Conservation (phyloP, 2,329 filamentous ascomycete genomes). For the Neonectria faginata region DNA sequence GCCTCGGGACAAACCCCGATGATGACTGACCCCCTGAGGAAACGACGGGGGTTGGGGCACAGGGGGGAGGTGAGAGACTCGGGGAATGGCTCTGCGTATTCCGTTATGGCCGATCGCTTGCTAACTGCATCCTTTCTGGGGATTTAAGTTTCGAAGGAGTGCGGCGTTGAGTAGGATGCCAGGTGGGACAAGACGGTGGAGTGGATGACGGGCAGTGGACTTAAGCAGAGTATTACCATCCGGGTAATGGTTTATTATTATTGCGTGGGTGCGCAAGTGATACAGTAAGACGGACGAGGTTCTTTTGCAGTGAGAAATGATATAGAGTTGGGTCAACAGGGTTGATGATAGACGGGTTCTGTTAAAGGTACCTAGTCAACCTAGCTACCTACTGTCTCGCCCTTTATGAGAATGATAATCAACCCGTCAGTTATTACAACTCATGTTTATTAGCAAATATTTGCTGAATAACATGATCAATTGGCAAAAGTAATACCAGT, state of each 20-base stretch:
- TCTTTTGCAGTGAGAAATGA: neutral
- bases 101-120: neutral
- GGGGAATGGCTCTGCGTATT: neutral
- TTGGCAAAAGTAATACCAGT: neutral
- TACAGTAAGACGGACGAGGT: neutral
- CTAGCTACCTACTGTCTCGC: neutral
- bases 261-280: neutral
- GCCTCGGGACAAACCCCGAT: neutral
- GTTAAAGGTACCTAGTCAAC: neutral
- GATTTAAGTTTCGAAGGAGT: neutral
- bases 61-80: neutral
- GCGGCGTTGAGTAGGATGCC: neutral
- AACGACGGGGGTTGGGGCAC: neutral
- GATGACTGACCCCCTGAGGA: neutral
- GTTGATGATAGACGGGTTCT: neutral
- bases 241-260: neutral
- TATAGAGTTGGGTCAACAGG: neutral
- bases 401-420: neutral
- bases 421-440: neutral
- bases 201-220: neutral
- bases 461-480: neutral
- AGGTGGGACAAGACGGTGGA: neutral
- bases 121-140: neutral
- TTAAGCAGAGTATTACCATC: neutral
- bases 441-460: neutral